phyloP scores from a whole-genome alignment of 305 asterid species.

The Petunia hybrid region DNA sequence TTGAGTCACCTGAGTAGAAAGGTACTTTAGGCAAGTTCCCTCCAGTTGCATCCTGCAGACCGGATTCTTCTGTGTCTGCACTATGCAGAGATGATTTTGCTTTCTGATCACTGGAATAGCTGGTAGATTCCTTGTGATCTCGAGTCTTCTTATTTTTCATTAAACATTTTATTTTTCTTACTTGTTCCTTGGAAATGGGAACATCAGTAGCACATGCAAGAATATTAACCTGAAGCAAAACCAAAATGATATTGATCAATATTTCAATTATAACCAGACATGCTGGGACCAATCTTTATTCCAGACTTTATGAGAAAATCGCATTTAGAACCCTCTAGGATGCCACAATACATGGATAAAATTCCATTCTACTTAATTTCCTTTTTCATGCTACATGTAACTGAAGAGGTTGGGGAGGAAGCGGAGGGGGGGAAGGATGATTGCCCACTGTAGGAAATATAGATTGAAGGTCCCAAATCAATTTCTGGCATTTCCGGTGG shows the following conservation, averaged over 20 bases:
- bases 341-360: not conserved
- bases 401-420: not conserved
- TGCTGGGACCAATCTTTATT: constrained; percentile 29
- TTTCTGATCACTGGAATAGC: constrained; percentile 65
- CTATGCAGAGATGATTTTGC: constrained; percentile 77
- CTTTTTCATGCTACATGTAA: constrained; percentile 1
- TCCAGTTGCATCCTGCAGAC: constrained; percentile 63
- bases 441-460: constrained; percentile 74
- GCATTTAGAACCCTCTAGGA: not conserved
- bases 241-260: constrained; percentile 42
- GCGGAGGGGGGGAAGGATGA: no score
- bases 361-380: constrained; percentile 1
- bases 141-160: constrained; percentile 61
- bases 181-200: constrained; percentile 72
- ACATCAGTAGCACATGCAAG: constrained; percentile 88
- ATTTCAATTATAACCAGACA: not conserved
- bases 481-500: constrained; percentile 68
- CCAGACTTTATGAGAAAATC: constrained; percentile 23
- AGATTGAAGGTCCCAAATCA: constrained; percentile 83
- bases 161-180: constrained; percentile 59
- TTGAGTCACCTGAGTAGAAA: constrained; percentile 52
- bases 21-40: constrained; percentile 65
- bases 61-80: constrained; percentile 78
- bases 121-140: constrained; percentile 54
- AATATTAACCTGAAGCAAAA: constrained; percentile 81